Evolutionary conservation across 192 early-diverging fungal species (phyloP), one percentile per base, ranked within the genome.

Genomic region (Phycomyces blakesleeanus): DNA sequence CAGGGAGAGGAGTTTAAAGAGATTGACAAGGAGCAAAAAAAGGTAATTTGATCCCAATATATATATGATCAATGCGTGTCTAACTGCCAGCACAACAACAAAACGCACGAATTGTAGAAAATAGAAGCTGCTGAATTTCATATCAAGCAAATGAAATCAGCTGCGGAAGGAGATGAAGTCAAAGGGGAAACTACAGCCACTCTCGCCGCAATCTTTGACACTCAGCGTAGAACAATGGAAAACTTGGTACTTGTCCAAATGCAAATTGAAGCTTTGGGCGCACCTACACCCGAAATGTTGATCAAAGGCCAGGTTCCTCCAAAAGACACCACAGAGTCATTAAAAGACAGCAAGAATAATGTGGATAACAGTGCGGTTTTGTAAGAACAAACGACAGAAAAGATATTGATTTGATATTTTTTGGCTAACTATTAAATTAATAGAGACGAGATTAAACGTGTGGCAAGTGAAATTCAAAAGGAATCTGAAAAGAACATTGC

Each of bases 231-330:
- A 41, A 20, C 59, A 15, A 22, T 69, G 20, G 73, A 75, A 22
- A 61, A 42, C 14, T 21, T 75, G 3, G 22, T 47, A 9, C 18
- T 70, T 24, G 15, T 66, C 8, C 64, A 66, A 7, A 24, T 62
- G 25, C 73, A 75, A 41, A 27, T 75, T 2, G 59, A 70, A 42
- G 61, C 73, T 15, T 54, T 75, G 12, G 73, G 73, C 14, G 73
- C 73, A 25, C 73, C 73, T 59, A 51, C n/a, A 3, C 18, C 51
- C n/a, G 52, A 64, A 25, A 39, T 47, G 12, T 11, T 47, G 12
- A 14, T 47, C 18, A 14, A 47, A 12, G 44, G 44, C 3, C 12
- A 47, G 18, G 44, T 47, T 14, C 15, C 44, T 47, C 44, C 44
- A 14, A 18, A 8, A 38, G 39, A 41, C 38, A 58, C 5, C 22